phyloP scores from a whole-genome alignment of 2,329 filamentous ascomycete genomes.

The Beauveria brongniartii region DNA sequence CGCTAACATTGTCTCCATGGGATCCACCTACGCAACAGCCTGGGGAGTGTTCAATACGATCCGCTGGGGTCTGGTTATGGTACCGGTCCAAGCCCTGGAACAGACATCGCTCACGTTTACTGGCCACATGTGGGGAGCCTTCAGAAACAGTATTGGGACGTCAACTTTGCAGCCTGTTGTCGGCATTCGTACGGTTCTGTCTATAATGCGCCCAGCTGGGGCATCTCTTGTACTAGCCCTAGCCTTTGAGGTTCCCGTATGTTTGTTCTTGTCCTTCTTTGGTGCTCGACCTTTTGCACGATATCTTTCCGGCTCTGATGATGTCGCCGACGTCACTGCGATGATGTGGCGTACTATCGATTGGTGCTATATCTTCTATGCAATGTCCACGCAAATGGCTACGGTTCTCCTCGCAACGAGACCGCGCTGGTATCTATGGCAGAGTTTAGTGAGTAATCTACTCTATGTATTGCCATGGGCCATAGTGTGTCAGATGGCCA shows the following conservation, averaged over 20 bases:
- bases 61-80: slow-evolving; percentile 67
- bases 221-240: slow-evolving; percentile 46
- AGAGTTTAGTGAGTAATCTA: slow-evolving; percentile 58
- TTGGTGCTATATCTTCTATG: slow-evolving; percentile 65
- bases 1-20: slow-evolving; percentile 53
- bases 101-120: slow-evolving; percentile 57
- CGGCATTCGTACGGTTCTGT: slow-evolving; percentile 16
- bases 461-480: slow-evolving; percentile 65
- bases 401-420: slow-evolving; percentile 55
- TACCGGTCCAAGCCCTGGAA: slow-evolving; percentile 60
- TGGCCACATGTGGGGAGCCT: slow-evolving; percentile 56
- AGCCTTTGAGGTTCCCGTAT: slow-evolving; percentile 52
- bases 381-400: slow-evolving; percentile 55
- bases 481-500: slow-evolving; percentile 46
- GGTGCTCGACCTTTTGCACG: slow-evolving; percentile 53
- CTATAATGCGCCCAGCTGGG: slow-evolving; percentile 44
- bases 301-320: slow-evolving; percentile 49
- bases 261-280: slow-evolving; percentile 51
- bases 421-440: slow-evolving; percentile 60
- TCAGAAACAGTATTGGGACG: slow-evolving; percentile 25
- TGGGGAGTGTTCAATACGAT: slow-evolving; percentile 71
- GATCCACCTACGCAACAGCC: slow-evolving; percentile 58
- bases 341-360: slow-evolving; percentile 58
- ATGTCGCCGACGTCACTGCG: slow-evolving; percentile 51
- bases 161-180: slow-evolving; percentile 15